These are phyloP conservation scores for Sicyos baderoa DNA, from an alignment of 306 rosid genomes.

Conservation along the genomic window DNA sequence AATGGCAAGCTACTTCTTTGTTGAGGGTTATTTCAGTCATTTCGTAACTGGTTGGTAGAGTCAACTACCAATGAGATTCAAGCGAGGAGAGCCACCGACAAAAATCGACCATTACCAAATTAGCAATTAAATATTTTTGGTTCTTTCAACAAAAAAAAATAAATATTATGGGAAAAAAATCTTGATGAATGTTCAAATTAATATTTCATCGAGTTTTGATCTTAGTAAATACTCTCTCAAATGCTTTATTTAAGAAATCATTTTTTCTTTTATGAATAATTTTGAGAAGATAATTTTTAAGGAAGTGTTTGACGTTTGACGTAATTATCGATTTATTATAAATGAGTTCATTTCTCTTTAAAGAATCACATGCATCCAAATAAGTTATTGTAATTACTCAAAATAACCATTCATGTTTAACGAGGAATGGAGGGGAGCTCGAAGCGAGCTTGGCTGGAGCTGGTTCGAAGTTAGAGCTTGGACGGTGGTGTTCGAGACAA, in stretches of 20 bases:
- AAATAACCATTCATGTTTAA: too few species aligned
- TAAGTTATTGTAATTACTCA: too few species aligned
- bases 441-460: too few species aligned
- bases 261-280: too few species aligned
- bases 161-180: background rate
- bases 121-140: background rate
- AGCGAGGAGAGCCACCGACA: constrained; percentile 17
- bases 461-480: too few species aligned
- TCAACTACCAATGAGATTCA: background rate
- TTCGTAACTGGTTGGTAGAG: background rate
- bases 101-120: background rate
- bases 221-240: background rate
- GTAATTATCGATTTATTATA: too few species aligned
- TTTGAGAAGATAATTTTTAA: too few species aligned
- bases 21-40: background rate
- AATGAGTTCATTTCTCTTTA: too few species aligned
- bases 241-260: background rate
- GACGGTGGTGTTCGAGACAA: too few species aligned
- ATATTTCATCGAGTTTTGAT: background rate
- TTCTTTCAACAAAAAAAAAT: background rate
- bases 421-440: too few species aligned
- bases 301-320: too few species aligned
- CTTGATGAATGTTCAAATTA: background rate
- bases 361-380: too few species aligned
- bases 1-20: background rate